A percentile compares a stretch with the other conserved stretches of the same genome.
phyloP scores from a whole-genome alignment of 2,329 filamentous ascomycete genomes.

The Pleoardoris graminearum region DNA sequence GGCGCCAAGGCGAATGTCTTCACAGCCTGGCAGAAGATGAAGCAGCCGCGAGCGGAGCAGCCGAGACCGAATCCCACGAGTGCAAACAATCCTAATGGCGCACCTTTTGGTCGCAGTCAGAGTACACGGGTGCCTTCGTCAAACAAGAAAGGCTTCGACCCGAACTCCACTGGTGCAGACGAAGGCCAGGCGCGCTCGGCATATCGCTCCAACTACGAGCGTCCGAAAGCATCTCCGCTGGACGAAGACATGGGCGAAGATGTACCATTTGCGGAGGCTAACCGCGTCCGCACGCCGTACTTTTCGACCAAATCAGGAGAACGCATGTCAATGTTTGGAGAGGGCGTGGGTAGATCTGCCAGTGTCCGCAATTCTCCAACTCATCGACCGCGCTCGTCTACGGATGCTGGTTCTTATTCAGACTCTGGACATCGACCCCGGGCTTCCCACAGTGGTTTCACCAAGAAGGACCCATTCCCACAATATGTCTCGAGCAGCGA shows the following conservation, averaged over 20 bases:
- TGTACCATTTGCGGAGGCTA: conserved; percentile 50
- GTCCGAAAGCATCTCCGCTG: conserved; percentile 43
- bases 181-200: conserved; percentile 61
- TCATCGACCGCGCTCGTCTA: conserved; percentile 26
- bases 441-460: conserved; percentile 28
- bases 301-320: conserved; percentile 57
- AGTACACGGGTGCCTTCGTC: conserved; percentile 53
- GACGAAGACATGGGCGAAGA: conserved; percentile 32
- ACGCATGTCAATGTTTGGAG: conserved; percentile 58
- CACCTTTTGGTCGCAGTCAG: conserved; percentile 45
- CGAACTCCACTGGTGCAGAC: conserved; percentile 61
- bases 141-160: conserved; percentile 59
- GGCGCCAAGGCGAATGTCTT: conserved; percentile 50
- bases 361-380: conserved; percentile 57
- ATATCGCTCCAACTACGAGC: conserved; percentile 44
- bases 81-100: conserved; percentile 40
- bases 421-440: conserved; percentile 38
- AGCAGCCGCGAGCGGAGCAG: conserved; percentile 40
- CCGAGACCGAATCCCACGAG: conserved; percentile 27
- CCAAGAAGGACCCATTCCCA: conserved; percentile 25
- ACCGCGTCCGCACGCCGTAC: conserved; percentile 59
- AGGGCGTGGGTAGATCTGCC: conserved; percentile 56
- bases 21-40: conserved; percentile 56
- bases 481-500: conserved; percentile 39
- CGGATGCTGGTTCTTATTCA: conserved; percentile 32